Evolutionary conservation across 2,329 filamentous ascomycete genomes (phyloP), one percentile per base, ranked within the genome.

Genomic region (Botryosphaeria agaves): DNA sequence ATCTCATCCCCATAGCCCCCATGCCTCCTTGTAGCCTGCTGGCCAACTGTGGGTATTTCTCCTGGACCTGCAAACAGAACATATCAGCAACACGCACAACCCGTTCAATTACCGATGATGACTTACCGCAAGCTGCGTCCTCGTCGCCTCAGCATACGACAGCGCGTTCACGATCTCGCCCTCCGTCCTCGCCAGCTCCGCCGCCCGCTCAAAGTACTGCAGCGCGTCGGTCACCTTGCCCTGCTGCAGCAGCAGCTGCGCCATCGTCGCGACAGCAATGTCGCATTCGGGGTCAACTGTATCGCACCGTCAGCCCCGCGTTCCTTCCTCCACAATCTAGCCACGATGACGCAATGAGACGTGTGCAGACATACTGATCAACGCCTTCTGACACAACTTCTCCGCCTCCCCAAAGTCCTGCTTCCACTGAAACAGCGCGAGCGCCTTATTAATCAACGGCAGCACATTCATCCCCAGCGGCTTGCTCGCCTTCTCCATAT

Each of bases 261-360:
- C 89, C 83, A 98, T 94, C 32, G 89, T 98, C 31, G 89, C 89
- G 25, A 98, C 89, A 25, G 89, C 89, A 48, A 98, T 98, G 48
- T 98, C 89, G 52, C 89, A 98, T 55, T 98, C 89, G 16, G 89
- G 89, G 48, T 98, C 89, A 52, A 98, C 85, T 93, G 43, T 7
- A 23, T 23, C 12, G 4, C 12, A 7, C n/a, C n/a, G 21, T 23
- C 21, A 23, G 21, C 21, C 9, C 12, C 9, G 21, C 4, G 7
- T n/a, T n/a, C n/a, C n/a, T n/a, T n/a, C n/a, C 21, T 3, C 12
- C 7, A 23, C 19, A 21, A 21, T 12, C 21, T 11, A 7, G 21
- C 7, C 9, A 23, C 21, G 12, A n/a, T n/a, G 21, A 23, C 3
- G n/a, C 3, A 18, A 29, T n/a, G n/a, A n/a, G n/a, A n/a, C n/a